Evolutionary conservation across 257 asterid species (phyloP), one percentile per base, ranked within the genome.

Genomic region (Capsicum pubescens): DNA sequence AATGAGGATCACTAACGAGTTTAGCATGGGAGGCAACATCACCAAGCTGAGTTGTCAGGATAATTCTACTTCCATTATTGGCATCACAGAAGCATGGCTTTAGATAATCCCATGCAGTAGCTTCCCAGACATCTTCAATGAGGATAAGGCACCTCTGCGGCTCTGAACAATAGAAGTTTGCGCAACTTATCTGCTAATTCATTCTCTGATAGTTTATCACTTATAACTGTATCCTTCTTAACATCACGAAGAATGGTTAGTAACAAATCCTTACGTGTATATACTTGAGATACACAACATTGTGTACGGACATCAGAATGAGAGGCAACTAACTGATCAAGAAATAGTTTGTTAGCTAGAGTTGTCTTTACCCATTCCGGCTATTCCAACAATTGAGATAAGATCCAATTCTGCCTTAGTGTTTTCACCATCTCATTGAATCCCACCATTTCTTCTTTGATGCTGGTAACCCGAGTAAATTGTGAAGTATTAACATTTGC

Each of bases 71-170:
- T 68, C 92, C 78, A 83, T 86, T 67, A 1, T 80, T n/a, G 2
- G 32, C 11, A 52, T 57, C 39, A 78, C 17, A 56, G 42, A 63
- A 21, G 8, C 42, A 63, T 1, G 1, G 26, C 8, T 10, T 12
- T 10, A 21, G 11, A 63, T 57, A 87, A 54, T 83, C 9, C 92
- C 88, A 88, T 11, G 9, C 85, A 11, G 79, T 42, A 5, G 63
- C 12, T 61, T 39, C 10, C 92, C 93, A 89, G 3, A 91, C 15
- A 86, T 91, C 93, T 84, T 89, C 93, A 50, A 88, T 50, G 8
- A 91, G 86, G 36, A 91, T 58, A 0, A 91, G 82, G 74, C 82
- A 91, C 59, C 87, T 84, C 60, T 84, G 58, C 1, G 32, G 32
- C 32, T 26, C 32, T 26, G 13, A 84, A 83, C 19, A 9, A 84